Base-by-base conservation (phyloP, 176 grass and related monocot genomes). In the Juncus inflexus region DNA sequence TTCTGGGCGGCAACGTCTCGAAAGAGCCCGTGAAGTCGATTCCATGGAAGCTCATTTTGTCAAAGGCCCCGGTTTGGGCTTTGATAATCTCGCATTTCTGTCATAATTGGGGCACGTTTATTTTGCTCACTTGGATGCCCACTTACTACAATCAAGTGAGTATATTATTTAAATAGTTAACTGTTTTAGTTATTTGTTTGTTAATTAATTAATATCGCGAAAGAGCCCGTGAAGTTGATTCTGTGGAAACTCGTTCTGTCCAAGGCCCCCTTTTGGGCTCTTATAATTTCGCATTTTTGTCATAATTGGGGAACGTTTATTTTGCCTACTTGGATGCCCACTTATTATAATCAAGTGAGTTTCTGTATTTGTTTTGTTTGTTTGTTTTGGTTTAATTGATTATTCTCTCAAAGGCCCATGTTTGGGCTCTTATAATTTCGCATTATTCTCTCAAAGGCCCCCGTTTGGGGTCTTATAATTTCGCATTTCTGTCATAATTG, bases 261-360 rank as follows among this genome's bases (percentile, higher is more conserved):
- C 3, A 97, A 97, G 80, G 66, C 83, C 42, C 85, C 92, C 58
- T 87, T 97, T 37, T 97, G 92, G 92, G 87, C 87, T 50, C 85
- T 97, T 15, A 97, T 97, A 86, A 73, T 97, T 70, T 97, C 87
- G 12, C 92, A 91, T 79, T 97, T 97, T 64, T 97, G 92, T 63
- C 92, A 97, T 64, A 97, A 97, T 67, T 97, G 88, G 94, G 94
- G 94, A 63, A 97, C 94, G 42, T 97, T 91, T 74, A 97, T 97
- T 50, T 85, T 97, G 73, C 83, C 91, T 43, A 91, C 94, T 36
- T 97, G 94, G 94, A 97, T 97, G 94, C 94, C 94, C 42, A 97
- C 94, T 40, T 97, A 97, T 75, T 97, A 97, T 67, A 97, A 92
- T 38, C 94, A 97, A 89, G 94, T 92, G 75, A 39, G 61, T 72